Base-by-base conservation (phyloP, 1,284 basidiomycete species). In the Ustilago loliicola region DNA sequence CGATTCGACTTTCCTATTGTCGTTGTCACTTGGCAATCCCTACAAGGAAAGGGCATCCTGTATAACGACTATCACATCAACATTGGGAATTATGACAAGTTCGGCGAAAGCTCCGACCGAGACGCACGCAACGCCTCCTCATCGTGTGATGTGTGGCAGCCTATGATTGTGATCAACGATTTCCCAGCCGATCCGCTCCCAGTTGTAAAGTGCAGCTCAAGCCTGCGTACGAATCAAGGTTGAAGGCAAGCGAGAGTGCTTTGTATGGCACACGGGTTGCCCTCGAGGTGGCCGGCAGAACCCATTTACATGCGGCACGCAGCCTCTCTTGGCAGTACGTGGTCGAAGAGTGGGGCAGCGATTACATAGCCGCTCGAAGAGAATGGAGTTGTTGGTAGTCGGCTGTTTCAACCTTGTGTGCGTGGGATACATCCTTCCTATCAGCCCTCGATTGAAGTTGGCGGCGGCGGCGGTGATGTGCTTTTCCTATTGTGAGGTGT, bases 321-420 rank as follows among this genome's bases (percentile, higher is more conserved):
- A n/a, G n/a, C n/a, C n/a, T n/a, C n/a, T n/a, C n/a, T n/a, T n/a
- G n/a, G n/a, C n/a, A n/a, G n/a, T n/a, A n/a, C n/a, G n/a, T n/a
- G n/a, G n/a, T n/a, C n/a, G n/a, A n/a, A n/a, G n/a, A 50, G 30
- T 25, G 15, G 17, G 23, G 5, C 10, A n/a, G n/a, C 55, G 55
- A 45, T 30, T 45, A 57, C 40, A 57, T 57, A 57, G 55, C 55
- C 55, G 55, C 55, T 57, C 13, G 1, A 17, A 30, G 7, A 17
- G 23, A 36, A 3, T 13, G 17, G 38, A 11, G 13, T 40, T 11
- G 13, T 40, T 19, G n/a, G 15, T 8, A 45, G 42, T 4, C 42
- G 21, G 32, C 29, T 48, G 21, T 58, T 1, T n/a, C 36, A 15
- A 17, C 10, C 17, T 27, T 36, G 17, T 40, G 21, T 27, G 17